Base-by-base conservation (phyloP, 2,329 filamentous ascomycete species). In the Neopestalotiopsis sp. region DNA sequence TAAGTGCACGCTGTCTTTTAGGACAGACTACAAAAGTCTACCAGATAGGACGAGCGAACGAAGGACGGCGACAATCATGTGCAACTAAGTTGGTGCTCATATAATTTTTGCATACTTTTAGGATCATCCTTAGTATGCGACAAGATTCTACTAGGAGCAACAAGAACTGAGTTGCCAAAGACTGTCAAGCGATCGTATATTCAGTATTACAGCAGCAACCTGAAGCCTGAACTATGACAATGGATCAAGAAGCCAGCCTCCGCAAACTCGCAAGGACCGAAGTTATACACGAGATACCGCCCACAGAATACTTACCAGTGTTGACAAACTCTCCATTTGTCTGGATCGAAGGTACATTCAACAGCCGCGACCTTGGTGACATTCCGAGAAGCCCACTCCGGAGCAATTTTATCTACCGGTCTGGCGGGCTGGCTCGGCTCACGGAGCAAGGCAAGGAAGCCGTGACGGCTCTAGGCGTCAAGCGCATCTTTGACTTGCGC, bases 401-500 rank as follows among this genome's bases (percentile, higher is more conserved):
- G 1, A 72, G 80, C 1, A 80, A 81, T 32, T 81, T 81, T 66
- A 79, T 80, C 71, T 87, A 82, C 77, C 85, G 86, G 70, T 84
- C 82, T 69, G 86, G 85, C 56, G 81, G 81, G 17, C 80, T 88
- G 13, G 74, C 76, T 62, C 71, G 71, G 4, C 74, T 83, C 13
- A 78, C 78, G 1, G 79, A 75, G 24, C 74, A 76, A n/a, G 81
- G 78, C 58, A 76, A 75, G 68, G 79, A 80, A 5, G 80, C 79
- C 73, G 73, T 87, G 3, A 73, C 75, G 6, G 73, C 73, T 20
- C 77, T 84, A 5, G 76, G 77, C 61, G 76, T 88, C 61, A 79
- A 77, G 69, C 81, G 80, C 68, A 73, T 89, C 65, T 88, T 88
- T 73, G 87, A 89, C 75, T 77, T 89, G 68, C 82, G 87, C 57